Evolutionary conservation across 257 asterid species (phyloP), one percentile per base, ranked within the genome.

Genomic region (Buddleja alternifolia): DNA sequence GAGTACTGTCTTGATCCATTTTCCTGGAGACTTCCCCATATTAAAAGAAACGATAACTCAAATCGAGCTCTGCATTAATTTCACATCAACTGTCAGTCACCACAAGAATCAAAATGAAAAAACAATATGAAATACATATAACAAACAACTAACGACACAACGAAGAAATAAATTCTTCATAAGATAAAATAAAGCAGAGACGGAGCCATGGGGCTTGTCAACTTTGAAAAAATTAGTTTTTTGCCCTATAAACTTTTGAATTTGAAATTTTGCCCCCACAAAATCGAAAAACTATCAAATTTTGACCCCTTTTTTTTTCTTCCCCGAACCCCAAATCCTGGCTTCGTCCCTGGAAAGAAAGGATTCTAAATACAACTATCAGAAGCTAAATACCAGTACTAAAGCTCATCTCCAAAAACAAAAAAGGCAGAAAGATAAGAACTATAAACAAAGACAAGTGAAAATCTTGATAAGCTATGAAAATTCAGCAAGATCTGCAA

Each of bases 11-110:
- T 86, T 88, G 80, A 88, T 88, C 96, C 96, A 88, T 70, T 80
- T 88, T 72, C 82, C 96, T 4, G 96, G 96, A 82, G 96, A 87
- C 86, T 90, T 90, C 69, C 95, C 92, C 97, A 90, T 90, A 6
- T 59, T 67, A 12, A 57, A 66, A 66, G 46, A 12, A 55, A 45
- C 8, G 1, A 39, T 44, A 65, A 25, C 57, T 75, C 69, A 73
- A 47, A 34, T 75, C 51, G 63, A 45, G 56, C 60, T 76, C 80
- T 81, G 80, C 77, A 67, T 16, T 29, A 29, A 29, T 29, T 29
- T 29, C 34, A 5, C 34, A 29, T 29, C 5, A 7, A 51, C 15
- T 17, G 40, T 24, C 29, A 44, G 10, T 14, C 3, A 40, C 41
- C 24, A 19, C 16, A 54, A 54, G 42, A 39, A 67, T 39, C 11